Base-by-base conservation (phyloP, 805 yeast genomes). In the Kodamaea hsintzibuensis region DNA sequence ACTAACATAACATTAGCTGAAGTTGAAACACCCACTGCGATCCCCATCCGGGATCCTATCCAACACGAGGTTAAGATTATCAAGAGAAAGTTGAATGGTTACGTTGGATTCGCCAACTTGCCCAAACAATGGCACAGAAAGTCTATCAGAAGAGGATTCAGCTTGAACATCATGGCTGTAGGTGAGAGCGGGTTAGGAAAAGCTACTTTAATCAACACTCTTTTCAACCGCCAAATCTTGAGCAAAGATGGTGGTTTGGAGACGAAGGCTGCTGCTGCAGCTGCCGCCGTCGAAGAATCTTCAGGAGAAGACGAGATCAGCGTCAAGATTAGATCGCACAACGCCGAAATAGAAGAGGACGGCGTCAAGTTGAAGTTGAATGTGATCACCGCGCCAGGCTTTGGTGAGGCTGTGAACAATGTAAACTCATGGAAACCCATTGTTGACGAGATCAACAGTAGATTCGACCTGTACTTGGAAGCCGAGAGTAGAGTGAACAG, bases 51-150 rank as follows among this genome's bases (percentile, higher is more conserved):
- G 47, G 62, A 57, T 4, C 47, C 57, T 16, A 35, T 57, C 47
- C 62, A 64, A 39, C 71, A 60, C 54, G 82, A 79, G 39, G 73
- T 82, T 57, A 86, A 87, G 62, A 77, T 91, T 57, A 82, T 90
- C 64, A 85, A 87, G 62, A 86, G 96, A 63, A 91, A 91, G 68
- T 83, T 93, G 62, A 89, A 86, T 62, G 93, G 96, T 2, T 92
- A 88, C 68, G 99, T 95, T 53, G 99, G 99, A 5, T 95, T 95
- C 74, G 96, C 98, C 61, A 95, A 92, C 74, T 80, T 95, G 66
- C 99, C 99, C 55, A 95, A 92, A 68, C 99, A 95, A 77, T 95
- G 98, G 97, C 98, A 95, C 76, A 85, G 97, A 74, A 91, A 89
- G 72, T 87, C 96, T 1, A 83, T 91, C 57, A 37, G 73, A 77